phyloP scores from a whole-genome alignment of 306 rosid species.

The Vicia villosa region DNA sequence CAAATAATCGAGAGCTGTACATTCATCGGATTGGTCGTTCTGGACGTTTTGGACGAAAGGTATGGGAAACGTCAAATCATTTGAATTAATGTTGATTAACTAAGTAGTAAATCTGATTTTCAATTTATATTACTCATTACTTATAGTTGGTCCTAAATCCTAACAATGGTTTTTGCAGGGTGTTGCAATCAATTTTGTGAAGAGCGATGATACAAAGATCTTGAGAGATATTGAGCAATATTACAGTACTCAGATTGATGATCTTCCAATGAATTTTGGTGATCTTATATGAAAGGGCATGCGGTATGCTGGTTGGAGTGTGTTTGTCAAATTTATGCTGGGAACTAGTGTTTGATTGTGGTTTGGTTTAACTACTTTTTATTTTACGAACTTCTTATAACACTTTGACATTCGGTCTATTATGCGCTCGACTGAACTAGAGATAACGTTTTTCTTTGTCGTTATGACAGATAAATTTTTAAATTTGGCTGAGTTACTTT shows the following conservation, averaged over 20 bases:
- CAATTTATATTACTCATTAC: neutral
- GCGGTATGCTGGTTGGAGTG: constrained; percentile 42
- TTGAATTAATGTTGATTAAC: neutral
- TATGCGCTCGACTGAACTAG: constrained; percentile 22
- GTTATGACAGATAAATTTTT: constrained; percentile 26
- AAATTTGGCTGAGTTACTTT: too few relatives aligned
- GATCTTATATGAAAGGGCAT: constrained; percentile 65
- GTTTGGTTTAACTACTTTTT: constrained; percentile 10
- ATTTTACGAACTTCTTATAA: constrained; percentile 2
- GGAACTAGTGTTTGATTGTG: constrained; percentile 32
- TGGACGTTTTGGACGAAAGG: constrained; percentile 99
- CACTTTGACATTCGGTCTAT: constrained; percentile 26
- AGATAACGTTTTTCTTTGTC: constrained; percentile 13
- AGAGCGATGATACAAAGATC: constrained; percentile 89
- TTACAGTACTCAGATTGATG: constrained; percentile 94
- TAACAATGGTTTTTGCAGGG: constrained; percentile 59
- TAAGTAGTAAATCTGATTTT: neutral
- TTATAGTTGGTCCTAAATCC: neutral
- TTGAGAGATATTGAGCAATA: constrained; percentile 94
- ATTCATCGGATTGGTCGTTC: constrained; percentile 97
- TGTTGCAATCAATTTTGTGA: constrained; percentile 96
- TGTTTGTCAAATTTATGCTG: constrained; percentile 15
- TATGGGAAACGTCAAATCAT: constrained; percentile 35
- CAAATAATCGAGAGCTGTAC: constrained; percentile 95
- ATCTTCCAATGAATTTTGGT: constrained; percentile 96